phyloP scores from a whole-genome alignment of 495 filamentous ascomycete genomes.

The Aspergillus ostianus region DNA sequence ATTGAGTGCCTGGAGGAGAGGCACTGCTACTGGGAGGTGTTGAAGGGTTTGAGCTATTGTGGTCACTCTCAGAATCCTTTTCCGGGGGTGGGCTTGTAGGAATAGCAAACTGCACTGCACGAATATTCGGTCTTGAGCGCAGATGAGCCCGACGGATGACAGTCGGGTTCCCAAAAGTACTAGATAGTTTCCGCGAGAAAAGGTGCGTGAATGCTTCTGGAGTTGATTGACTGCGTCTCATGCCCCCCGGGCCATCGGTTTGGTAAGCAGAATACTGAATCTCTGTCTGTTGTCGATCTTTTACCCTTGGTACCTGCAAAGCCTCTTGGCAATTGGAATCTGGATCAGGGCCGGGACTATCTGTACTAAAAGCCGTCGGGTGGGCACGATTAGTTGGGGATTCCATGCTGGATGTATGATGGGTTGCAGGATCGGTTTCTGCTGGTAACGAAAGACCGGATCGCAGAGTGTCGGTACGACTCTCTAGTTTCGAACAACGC shows the following conservation, averaged over 20 bases:
- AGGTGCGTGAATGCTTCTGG: constrained; percentile 38
- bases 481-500: not conserved
- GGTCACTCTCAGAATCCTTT: constrained; percentile 30
- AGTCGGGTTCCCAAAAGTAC: constrained; percentile 50
- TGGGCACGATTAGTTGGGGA: not conserved
- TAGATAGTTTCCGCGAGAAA: constrained; percentile 50
- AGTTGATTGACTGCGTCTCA: constrained; percentile 18
- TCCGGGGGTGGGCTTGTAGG: constrained; percentile 5
- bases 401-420: not conserved
- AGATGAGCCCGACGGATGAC: constrained; percentile 52
- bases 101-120: constrained; percentile 23
- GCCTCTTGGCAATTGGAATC: not conserved
- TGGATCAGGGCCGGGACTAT: not conserved
- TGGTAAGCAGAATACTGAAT: not conserved
- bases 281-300: not conserved
- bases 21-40: constrained; percentile 33
- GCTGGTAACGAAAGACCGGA: not conserved
- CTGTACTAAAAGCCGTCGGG: not conserved
- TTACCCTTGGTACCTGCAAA: not conserved
- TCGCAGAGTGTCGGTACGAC: not conserved
- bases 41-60: constrained; percentile 42
- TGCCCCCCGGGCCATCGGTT: constrained; percentile 8
- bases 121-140: constrained; percentile 42
- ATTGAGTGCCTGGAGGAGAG: constrained; percentile 31
- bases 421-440: not conserved